Percentiles rank a stretch among this genome's conserved stretches.
Conservation (phyloP, 2,329 filamentous ascomycete genomes). For the Aureobasidium lini region DNA sequence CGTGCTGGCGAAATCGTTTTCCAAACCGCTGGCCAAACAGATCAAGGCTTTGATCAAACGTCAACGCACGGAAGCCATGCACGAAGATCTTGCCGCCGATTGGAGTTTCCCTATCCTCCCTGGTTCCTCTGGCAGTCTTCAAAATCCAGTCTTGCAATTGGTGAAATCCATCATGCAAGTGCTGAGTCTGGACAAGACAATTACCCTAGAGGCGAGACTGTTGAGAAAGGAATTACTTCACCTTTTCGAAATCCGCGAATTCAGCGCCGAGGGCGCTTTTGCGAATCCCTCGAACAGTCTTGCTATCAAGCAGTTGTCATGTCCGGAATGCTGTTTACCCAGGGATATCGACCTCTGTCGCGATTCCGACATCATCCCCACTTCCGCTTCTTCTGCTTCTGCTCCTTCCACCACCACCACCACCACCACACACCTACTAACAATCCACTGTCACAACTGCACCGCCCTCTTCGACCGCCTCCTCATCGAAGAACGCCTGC, state of each 20-base stretch:
- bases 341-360: conserved; percentile 88
- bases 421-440: conserved; percentile 15
- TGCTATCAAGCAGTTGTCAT: conserved; percentile 67
- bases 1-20: conserved; percentile 73
- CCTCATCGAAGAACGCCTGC: conserved; percentile 72
- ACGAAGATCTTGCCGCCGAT: conserved; percentile 79
- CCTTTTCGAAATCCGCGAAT: conserved; percentile 91
- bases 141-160: conserved; percentile 77
- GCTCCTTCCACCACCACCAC: conserved; percentile 7
- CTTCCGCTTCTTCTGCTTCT: background rate
- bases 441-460: conserved; percentile 61
- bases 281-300: conserved; percentile 74
- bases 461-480: conserved; percentile 68
- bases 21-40: conserved; percentile 83
- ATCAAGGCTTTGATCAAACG: conserved; percentile 73
- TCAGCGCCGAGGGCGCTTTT: conserved; percentile 81
- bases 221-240: conserved; percentile 82
- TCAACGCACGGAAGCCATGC: conserved; percentile 81
- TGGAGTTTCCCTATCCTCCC: conserved; percentile 79
- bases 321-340: conserved; percentile 81
- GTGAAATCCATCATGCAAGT: conserved; percentile 93
- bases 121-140: conserved; percentile 56
- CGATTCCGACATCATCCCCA: conserved; percentile 69
- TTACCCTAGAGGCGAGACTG: conserved; percentile 77
- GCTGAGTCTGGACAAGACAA: conserved; percentile 81